Evolutionary conservation across 306 rosid genomes (phyloP).

Genomic region (Geum urbanum): DNA sequence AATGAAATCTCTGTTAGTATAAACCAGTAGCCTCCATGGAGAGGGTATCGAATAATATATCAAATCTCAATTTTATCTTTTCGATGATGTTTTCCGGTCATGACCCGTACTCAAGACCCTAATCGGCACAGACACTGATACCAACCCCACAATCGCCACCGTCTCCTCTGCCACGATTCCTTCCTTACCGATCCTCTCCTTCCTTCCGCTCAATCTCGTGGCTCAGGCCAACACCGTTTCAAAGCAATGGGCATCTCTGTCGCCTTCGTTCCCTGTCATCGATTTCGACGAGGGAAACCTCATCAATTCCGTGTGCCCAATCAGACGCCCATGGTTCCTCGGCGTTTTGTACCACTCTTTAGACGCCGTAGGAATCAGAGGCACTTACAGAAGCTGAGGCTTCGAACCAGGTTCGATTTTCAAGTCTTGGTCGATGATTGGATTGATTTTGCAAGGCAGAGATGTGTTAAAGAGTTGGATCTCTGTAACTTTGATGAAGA

Average conservation of each 20-base stretch:
- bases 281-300: background rate
- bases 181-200: background rate
- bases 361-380: background rate
- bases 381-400: background rate
- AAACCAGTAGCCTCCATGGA: no score
- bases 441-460: background rate
- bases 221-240: background rate
- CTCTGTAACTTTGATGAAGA: background rate
- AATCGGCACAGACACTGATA: background rate
- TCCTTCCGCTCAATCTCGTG: background rate
- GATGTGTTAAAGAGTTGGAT: background rate
- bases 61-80: no score
- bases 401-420: background rate
- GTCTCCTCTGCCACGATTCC: background rate
- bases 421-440: background rate
- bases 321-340: background rate
- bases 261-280: background rate
- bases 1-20: no score
- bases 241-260: background rate
- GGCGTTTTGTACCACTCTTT: background rate
- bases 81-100: no score
- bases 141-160: background rate
- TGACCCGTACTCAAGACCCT: background rate
- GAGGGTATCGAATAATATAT: no score
- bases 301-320: background rate